Base-by-base conservation (phyloP, 2,329 filamentous ascomycete species). In the Colletotrichum graminicola region DNA sequence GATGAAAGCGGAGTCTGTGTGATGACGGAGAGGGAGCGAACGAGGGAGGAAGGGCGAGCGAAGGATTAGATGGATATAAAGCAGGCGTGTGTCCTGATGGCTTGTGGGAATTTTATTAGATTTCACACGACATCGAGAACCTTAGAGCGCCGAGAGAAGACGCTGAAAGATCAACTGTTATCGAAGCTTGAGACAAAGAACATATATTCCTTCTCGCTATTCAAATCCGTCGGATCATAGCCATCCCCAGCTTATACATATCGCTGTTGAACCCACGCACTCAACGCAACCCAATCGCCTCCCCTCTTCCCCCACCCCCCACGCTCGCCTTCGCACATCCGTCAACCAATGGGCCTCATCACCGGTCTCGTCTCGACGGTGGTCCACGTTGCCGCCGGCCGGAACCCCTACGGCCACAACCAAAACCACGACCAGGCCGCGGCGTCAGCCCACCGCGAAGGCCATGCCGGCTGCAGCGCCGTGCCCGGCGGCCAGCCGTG, bases 291-390 rank as follows among this genome's bases (percentile, higher is more conserved):
- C 23, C 8, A 29, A 29, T 29, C n/a, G n/a, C 34, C 32, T 41
- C 16, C 32, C 18, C 21, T 8, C n/a, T 36, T 8, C 16, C 32
- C 12, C n/a, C 7, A 8, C 23, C 49, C 11, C 16, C 32, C 12
- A 14, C 11, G 39, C 21, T 21, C 3, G 7, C 6, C 51, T 29
- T 29, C 29, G 29, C 29, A 29, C 29, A 29, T 29, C 29, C 29
- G 29, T 29, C 29, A 29, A 29, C 29, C 29, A 29, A 74, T 74
- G 62, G 66, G 73, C 65, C 62, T 74, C 62, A 66, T 74, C 66
- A 61, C 60, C 62, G 73, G 66, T 29, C 61, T 74, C 56, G 66
- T 74, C 62, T 67, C 62, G 0, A 73, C 71, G 16, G 61, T 71
- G 49, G 59, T 65, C 70, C 69, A 70, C 54, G 70, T 55, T 52